Percentiles rank a stretch among this genome's conserved stretches.
Conservation (phyloP, 192 early-diverging fungal species). For the Backusella luteola region DNA sequence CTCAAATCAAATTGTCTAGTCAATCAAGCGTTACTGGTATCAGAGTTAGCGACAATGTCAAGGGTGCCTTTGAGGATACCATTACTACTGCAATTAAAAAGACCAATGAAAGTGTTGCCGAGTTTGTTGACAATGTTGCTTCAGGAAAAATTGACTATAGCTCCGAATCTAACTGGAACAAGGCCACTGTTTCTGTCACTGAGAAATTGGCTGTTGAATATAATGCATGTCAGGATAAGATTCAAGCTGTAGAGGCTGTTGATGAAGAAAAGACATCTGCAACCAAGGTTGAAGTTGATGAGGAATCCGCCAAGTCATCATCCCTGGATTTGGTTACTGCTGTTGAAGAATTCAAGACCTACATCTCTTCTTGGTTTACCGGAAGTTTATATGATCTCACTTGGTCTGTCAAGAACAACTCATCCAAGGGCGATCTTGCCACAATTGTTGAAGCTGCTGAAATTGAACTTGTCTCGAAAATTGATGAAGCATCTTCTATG, state of each 20-base stretch:
- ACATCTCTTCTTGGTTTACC: constrained; percentile 12
- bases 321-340: not conserved
- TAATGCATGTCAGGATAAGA: not conserved
- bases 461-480: not conserved
- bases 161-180: not conserved
- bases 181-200: not conserved
- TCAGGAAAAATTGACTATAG: not conserved
- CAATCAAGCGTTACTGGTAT: not conserved
- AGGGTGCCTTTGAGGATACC: not conserved
- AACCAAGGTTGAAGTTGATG: not conserved
- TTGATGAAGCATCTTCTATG: not conserved
- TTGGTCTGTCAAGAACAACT: not conserved
- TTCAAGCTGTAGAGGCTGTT: not conserved
- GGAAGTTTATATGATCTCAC: not conserved
- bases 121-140: not conserved
- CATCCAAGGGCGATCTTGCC: not conserved
- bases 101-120: not conserved
- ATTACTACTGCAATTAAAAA: constrained; percentile 10
- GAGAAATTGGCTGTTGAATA: not conserved
- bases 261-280: not conserved
- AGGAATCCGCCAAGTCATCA: not conserved
- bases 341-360: not conserved
- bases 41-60: not conserved
- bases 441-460: constrained; percentile 9
- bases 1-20: not conserved